These are phyloP conservation scores for Sporothrix luriei DNA, from an alignment of 2,329 filamentous ascomycete species.

Conservation along the genomic window DNA sequence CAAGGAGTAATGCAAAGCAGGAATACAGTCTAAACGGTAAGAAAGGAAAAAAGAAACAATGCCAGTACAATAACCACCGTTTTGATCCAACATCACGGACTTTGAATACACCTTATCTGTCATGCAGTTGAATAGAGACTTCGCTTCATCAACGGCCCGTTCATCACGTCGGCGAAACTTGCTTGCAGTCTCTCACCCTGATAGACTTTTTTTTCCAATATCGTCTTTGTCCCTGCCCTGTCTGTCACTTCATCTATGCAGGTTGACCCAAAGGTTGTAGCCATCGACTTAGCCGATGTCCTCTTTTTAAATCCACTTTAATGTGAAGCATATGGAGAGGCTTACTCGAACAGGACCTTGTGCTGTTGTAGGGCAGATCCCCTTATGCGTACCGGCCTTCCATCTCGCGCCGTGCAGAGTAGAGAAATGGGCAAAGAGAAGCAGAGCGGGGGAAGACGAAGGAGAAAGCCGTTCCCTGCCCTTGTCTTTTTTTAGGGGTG, in stretches of 20 bases:
- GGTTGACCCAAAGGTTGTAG: background rate
- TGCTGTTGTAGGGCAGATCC: constrained; percentile 10
- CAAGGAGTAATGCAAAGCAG: background rate
- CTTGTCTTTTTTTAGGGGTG: too few species aligned
- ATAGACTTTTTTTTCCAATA: background rate
- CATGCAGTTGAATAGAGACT: background rate
- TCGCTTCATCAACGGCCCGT: background rate
- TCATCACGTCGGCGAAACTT: background rate
- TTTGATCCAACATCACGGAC: background rate
- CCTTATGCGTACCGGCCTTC: constrained; percentile 12
- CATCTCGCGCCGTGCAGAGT: background rate
- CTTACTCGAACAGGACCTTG: constrained; percentile 6
- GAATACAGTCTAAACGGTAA: background rate
- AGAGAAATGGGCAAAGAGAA: background rate
- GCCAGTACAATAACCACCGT: background rate
- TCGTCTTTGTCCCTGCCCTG: background rate
- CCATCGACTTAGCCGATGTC: constrained; percentile 10
- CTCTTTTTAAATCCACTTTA: background rate
- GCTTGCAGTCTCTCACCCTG: background rate
- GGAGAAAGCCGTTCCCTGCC: background rate
- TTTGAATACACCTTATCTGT: background rate
- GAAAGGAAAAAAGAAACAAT: background rate
- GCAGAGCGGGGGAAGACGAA: background rate
- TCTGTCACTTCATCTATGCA: background rate
- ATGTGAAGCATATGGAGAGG: background rate